Base-by-base conservation (phyloP, 2,329 filamentous ascomycete species). In the Zalaria obscura region DNA sequence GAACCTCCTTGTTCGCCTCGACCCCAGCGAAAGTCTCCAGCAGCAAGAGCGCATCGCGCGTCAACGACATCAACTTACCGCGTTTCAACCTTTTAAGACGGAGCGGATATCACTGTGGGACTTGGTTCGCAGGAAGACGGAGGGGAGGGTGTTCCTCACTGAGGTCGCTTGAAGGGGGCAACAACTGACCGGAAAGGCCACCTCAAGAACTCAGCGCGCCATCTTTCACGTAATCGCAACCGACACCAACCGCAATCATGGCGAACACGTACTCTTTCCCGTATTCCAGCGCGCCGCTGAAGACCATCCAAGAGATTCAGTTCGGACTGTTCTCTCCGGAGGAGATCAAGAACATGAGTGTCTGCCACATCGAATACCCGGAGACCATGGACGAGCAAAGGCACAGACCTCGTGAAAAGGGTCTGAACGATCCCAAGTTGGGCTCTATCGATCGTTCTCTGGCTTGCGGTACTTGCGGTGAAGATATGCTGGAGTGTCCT, bases 341-440 rank as follows among this genome's bases (percentile, higher is more conserved):
- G 63, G 93, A 98, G 70, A 94, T 96, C 66, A 96, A 98, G 72
- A 88, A 83, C 57, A 93, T 96, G 86, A 95, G 88, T 66, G 89
- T 96, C 49, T 83, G 80, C 53, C 85, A 94, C 62, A 89, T 98
- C 61, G 76, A 91, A 62, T 96, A 95, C 60, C 88, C 91, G n/a
- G 91, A 98, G 70, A 96, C 91, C 27, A 95, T 98, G 91, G 91
- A 98, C 59, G 91, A 98, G 65, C 82, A 82, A 63, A 83, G 88
- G 57, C 80, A 84, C 52, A 85, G 85, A 61, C 91, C 91, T 49
- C 86, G 91, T 52, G 83, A 91, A 47, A 81, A 83, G 59, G 91
- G 91, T 57, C 72, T 96, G 52, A 96, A 96, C 61, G 91, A 99
- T 60, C 88, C 91, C 50, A 83, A 88, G 53, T 80, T 99, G 40